These are phyloP conservation scores for Pichia sp. DNA, from an alignment of 1,139 yeast species.

Conservation along the genomic window DNA sequence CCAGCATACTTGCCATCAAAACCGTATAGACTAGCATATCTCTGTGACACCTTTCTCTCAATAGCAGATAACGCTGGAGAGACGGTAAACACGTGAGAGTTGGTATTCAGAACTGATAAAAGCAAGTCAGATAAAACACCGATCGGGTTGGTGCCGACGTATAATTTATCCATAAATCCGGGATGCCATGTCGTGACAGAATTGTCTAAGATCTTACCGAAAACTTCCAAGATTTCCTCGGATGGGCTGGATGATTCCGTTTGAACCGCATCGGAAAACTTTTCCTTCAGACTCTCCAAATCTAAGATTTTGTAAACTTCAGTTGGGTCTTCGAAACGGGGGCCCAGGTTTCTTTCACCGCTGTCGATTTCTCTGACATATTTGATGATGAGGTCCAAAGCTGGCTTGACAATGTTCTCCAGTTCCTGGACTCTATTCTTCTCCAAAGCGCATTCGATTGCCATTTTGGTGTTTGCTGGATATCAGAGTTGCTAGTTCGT, in stretches of 20 bases:
- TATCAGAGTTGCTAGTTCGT: too few species aligned
- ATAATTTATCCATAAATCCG: conserved; percentile 80
- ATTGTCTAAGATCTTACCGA: conserved; percentile 59
- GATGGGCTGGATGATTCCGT: conserved; percentile 14
- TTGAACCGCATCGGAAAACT: conserved; percentile 24
- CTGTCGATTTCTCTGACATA: conserved; percentile 41
- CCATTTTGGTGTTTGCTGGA: background rate
- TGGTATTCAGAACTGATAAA: conserved; percentile 72
- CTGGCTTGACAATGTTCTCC: conserved; percentile 40
- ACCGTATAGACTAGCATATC: conserved; percentile 69
- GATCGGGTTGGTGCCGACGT: conserved; percentile 82
- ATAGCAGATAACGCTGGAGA: conserved; percentile 78
- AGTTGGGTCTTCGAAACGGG: conserved; percentile 35
- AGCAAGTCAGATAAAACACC: conserved; percentile 76
- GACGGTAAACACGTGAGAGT: conserved; percentile 84
- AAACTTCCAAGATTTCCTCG: conserved; percentile 44
- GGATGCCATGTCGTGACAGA: conserved; percentile 89
- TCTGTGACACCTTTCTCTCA: conserved; percentile 65
- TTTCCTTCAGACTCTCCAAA: conserved; percentile 17
- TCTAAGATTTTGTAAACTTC: conserved; percentile 31
- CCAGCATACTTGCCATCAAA: conserved; percentile 59
- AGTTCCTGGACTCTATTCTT: conserved; percentile 39
- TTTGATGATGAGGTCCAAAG: conserved; percentile 36
- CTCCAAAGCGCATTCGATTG: conserved; percentile 9
- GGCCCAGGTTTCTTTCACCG: conserved; percentile 36